Base-by-base conservation (phyloP, 805 yeast genomes). In the Huiozyma naganishii region DNA sequence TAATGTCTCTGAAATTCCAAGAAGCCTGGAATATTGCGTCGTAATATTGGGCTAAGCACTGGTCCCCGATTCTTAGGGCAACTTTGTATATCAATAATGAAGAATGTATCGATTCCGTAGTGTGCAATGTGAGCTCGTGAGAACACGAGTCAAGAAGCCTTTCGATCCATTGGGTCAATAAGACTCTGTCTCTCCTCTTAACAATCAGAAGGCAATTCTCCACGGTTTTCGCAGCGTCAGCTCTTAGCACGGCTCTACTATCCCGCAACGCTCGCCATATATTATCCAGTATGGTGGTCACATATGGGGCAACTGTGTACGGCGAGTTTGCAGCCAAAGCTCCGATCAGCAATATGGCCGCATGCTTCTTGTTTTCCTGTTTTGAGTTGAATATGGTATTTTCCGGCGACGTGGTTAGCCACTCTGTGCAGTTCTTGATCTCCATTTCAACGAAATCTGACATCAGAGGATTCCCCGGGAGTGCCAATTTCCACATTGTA, bases 381-480 rank as follows among this genome's bases (percentile, higher is more conserved):
- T 90, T 74, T 34, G 74, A 72, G 33, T 52, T 52, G 2, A 49
- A 46, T 10, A 46, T 29, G 2, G 47, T 32, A 32, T 50, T 50
- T 42, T 57, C 62, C 7, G 55, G 52, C 3, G 55, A 48, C 13
- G 80, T 72, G 35, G 83, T 82, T 27, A 88, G 71, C 89, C 95
- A 82, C 60, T 89, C 96, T 41, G 88, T 70, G 35, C 95, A 84
- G 43, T 83, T 72, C 54, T 83, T 83, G 8, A 90, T 87, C 61
- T 89, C 95, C 52, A 76, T 83, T 47, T 88, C 95, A 32, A 89
- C 95, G 58, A 89, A 82, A 43, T 87, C 95, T 1, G 90, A 88
- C 0, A 95, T 84, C 42, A 86, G 65, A 1, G 90, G 76, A 1
- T 92, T 88, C 23, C 94, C 94, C 0, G 94, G 89, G 6, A 78